Conservation (phyloP, 257 asterid species). For the Capsicum rhomboideum region DNA sequence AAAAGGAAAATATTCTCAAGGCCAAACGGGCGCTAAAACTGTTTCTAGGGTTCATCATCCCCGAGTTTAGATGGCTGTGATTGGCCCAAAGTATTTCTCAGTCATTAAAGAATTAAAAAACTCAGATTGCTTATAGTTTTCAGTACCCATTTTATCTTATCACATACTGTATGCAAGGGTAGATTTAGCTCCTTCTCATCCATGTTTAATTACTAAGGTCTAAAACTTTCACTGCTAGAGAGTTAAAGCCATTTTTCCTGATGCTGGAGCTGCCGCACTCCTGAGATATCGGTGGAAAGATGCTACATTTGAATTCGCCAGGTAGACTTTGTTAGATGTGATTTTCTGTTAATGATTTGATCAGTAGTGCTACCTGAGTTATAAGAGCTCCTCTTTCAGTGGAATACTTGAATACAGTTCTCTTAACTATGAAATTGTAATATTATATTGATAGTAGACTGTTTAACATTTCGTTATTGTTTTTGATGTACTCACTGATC, state of each 20-base stretch:
- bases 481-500: slow-evolving; percentile 20
- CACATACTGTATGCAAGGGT: not conserved
- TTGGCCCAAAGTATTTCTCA: not conserved
- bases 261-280: slow-evolving; percentile 98
- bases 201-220: slow-evolving; percentile 18
- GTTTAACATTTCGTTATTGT: slow-evolving; percentile 1
- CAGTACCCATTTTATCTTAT: not conserved
- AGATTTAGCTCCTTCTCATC: not conserved
- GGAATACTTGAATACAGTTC: not conserved
- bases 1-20: too few species aligned
- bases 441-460: not conserved
- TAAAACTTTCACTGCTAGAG: slow-evolving; percentile 37
- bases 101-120: not conserved
- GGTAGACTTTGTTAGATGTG: slow-evolving; percentile 29
- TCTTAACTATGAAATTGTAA: not conserved
- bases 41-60: not conserved
- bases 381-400: not conserved
- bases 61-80: not conserved
- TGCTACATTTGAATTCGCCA: slow-evolving; percentile 75
- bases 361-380: not conserved
- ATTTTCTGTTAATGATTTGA: not conserved
- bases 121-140: not conserved
- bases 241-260: slow-evolving; percentile 92
- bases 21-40: too few species aligned
- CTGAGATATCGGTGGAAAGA: slow-evolving; percentile 86